phyloP scores from a whole-genome alignment of 495 filamentous ascomycete genomes.

The Lineolata rhizophorae region DNA sequence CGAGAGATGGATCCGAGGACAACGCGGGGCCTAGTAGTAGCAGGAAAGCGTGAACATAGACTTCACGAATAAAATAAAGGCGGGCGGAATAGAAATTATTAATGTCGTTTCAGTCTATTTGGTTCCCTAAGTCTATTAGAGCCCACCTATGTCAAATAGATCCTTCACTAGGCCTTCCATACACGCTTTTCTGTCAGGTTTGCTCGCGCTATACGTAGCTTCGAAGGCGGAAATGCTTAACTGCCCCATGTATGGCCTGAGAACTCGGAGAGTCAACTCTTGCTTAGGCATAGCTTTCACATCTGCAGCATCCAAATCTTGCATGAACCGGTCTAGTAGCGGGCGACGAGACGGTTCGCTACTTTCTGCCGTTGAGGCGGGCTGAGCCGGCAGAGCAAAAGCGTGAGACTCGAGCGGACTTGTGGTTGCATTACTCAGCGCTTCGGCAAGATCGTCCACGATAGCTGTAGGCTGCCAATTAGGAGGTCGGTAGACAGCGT shows the following conservation, averaged over 20 bases:
- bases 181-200: constrained; percentile 45
- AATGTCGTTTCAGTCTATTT: too few species aligned
- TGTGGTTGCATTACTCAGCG: constrained; percentile 32
- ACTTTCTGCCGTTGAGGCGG: not conserved
- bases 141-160: too few species aligned
- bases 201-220: constrained; percentile 66
- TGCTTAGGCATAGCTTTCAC: constrained; percentile 13
- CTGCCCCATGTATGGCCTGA: constrained; percentile 76
- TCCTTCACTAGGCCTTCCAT: constrained; percentile 48
- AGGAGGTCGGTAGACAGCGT: constrained; percentile 75
- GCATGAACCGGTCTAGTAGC: constrained; percentile 7
- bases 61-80: too few species aligned
- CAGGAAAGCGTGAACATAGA: too few species aligned
- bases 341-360: constrained; percentile 1
- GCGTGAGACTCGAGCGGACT: constrained; percentile 1
- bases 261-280: constrained; percentile 27
- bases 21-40: too few species aligned
- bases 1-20: constrained; percentile 45
- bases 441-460: constrained; percentile 69
- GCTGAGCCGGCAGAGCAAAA: not conserved
- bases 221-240: constrained; percentile 86
- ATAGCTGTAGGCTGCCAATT: constrained; percentile 52
- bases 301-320: constrained; percentile 10
- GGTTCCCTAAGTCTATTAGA: too few species aligned
- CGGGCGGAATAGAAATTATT: too few species aligned